Percentiles rank a stretch among this genome's conserved stretches.
phyloP scores from a whole-genome alignment of 2,329 filamentous ascomycete species.

The Colletotrichum sidae region DNA sequence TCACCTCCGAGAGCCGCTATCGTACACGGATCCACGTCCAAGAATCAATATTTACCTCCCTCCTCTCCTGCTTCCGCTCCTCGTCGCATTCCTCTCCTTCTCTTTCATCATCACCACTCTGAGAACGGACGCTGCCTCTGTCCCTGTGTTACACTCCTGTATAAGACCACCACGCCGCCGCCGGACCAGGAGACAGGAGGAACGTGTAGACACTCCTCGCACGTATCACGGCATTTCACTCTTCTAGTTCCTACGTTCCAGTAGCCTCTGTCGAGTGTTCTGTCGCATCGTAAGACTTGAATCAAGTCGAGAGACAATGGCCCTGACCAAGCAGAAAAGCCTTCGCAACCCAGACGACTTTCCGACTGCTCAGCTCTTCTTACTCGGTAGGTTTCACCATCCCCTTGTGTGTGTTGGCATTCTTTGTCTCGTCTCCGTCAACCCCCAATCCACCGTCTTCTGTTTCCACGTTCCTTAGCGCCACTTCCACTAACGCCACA shows the following conservation, averaged over 20 bases:
- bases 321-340: conserved; percentile 61
- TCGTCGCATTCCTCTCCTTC: conserved; percentile 28
- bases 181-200: conserved; percentile 24
- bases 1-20: conserved; percentile 30
- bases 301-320: conserved; percentile 59
- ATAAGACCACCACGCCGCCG: conserved; percentile 18
- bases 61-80: conserved; percentile 30
- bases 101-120: conserved; percentile 24
- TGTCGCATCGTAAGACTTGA: conserved; percentile 59
- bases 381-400: conserved; percentile 74
- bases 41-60: conserved; percentile 33
- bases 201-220: conserved; percentile 33
- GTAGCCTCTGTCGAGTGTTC: conserved; percentile 42
- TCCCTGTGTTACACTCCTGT: conserved; percentile 10
- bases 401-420: background rate
- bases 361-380: conserved; percentile 83
- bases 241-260: conserved; percentile 37
- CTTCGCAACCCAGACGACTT: conserved; percentile 78
- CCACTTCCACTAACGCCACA: conserved; percentile 36
- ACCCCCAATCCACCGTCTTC: background rate
- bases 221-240: conserved; percentile 33
- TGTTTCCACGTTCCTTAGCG: conserved; percentile 16
- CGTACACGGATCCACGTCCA: conserved; percentile 32
- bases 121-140: conserved; percentile 23
- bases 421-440: conserved; percentile 9